Base-by-base conservation (phyloP, 768 basidiomycete genomes). In the Cytidiella melzeri region DNA sequence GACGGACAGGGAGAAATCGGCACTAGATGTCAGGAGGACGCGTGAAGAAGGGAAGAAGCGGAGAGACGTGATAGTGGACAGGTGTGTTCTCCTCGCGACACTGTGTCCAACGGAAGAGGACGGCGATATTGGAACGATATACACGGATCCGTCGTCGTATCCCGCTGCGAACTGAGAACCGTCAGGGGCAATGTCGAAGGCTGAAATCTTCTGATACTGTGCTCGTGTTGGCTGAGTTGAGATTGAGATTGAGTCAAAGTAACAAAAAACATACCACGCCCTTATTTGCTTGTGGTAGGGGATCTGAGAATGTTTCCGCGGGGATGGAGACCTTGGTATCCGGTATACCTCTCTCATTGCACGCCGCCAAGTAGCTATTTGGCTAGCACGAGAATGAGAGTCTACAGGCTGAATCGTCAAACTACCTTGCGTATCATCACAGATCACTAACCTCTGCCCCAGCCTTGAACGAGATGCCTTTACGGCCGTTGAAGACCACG, bases 1-100 rank as follows among this genome's bases (percentile, higher is more conserved):
- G 51, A 93, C 74, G 21, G 77, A 68, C 2, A 91, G 64, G 0
- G 77, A 69, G 56, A 88, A 83, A 61, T 90, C 87, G 4, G 76
- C 76, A 1, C 84, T 80, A 0, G 81, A 72, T 4, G 85, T 79
- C 9, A 93, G 73, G 1, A 90, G 69, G 13, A 90, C 87, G 36
- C 81, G 71, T 10, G 77, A 82, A 0, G 83, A 86, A 1, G 84
- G 84, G 65, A 87, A 84, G 70, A 83, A 84, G 38, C 69, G 72
- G 23, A 84, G 64, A 19, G 73, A 72, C 2, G 76, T 75, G n/a
- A 79, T 69, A 1, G 74, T 73, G 64, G 77, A 80, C 18, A 76
- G 64, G 55, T 83, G 79, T 1, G 73, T 64, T 48, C 65, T 66
- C 21, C 71, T 67, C 19, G 62, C 67, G 19, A 61, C 58, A 24